These are phyloP conservation scores for Ilyonectria destructans DNA, from an alignment of 2,329 filamentous ascomycete genomes.

Conservation along the genomic window DNA sequence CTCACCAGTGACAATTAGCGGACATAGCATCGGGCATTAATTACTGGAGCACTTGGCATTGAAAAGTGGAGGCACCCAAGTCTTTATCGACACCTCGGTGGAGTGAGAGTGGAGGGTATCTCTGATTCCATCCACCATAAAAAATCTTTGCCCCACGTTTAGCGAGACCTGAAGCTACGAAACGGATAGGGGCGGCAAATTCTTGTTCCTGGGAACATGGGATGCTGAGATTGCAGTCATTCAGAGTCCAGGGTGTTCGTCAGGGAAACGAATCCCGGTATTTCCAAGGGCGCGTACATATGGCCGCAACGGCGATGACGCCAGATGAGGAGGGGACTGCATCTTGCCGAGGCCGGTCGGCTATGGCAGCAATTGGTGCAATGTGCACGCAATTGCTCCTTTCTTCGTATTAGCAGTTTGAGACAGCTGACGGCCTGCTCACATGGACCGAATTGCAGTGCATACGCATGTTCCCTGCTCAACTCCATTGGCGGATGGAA, in stretches of 20 bases:
- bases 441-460: not conserved
- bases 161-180: conserved; percentile 18
- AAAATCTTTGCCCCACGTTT: conserved; percentile 14
- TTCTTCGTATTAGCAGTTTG: not conserved
- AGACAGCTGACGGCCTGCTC: too few relatives aligned
- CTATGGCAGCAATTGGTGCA: not conserved
- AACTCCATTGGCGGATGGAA: not conserved
- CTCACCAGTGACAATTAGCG: conserved; percentile 15
- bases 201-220: conserved; percentile 13
- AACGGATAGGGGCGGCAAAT: conserved; percentile 29
- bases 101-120: conserved; percentile 20
- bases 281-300: not conserved
- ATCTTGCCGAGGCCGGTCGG: conserved; percentile 1
- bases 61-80: conserved; percentile 35
- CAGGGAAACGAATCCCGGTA: not conserved
- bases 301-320: not conserved
- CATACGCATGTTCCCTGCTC: not conserved
- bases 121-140: not conserved
- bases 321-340: not conserved
- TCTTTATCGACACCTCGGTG: conserved; percentile 33
- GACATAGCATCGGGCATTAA: conserved; percentile 37
- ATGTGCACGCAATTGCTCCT: not conserved
- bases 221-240: conserved; percentile 16
- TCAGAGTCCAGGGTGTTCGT: not conserved
- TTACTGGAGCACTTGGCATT: conserved; percentile 20